Evolutionary conservation across 2,329 filamentous ascomycete genomes (phyloP).

Genomic region (Aureobasidium sp.): DNA sequence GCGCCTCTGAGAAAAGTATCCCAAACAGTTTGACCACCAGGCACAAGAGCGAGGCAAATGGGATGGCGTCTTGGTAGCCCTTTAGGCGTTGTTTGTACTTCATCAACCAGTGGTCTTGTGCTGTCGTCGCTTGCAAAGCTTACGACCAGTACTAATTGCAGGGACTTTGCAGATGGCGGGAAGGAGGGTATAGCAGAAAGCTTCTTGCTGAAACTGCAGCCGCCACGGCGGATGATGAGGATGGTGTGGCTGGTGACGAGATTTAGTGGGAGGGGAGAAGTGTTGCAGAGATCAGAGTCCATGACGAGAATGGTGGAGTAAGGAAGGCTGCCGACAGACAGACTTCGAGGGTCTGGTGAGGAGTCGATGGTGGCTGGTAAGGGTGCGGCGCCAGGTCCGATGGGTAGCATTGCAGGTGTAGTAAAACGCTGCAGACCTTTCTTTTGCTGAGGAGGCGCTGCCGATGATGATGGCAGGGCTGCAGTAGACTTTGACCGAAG

Average conservation of each 20-base stretch:
- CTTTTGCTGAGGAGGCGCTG: neutral
- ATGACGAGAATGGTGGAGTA: constrained; percentile 53
- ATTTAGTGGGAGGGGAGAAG: constrained; percentile 39
- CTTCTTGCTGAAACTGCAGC: constrained; percentile 78
- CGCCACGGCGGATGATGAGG: constrained; percentile 72
- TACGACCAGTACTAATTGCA: constrained; percentile 78
- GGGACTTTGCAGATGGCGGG: constrained; percentile 41
- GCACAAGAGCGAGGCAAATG: constrained; percentile 76
- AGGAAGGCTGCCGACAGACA: constrained; percentile 29
- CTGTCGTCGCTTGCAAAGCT: constrained; percentile 46
- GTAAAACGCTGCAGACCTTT: constrained; percentile 24
- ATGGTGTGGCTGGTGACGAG: constrained; percentile 57
- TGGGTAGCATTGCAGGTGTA: constrained; percentile 45
- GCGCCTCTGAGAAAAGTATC: constrained; percentile 53
- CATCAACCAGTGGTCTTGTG: constrained; percentile 64
- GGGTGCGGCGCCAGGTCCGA: constrained; percentile 58
- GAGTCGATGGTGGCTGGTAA: constrained; percentile 40
- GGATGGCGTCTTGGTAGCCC: constrained; percentile 62
- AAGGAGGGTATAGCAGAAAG: constrained; percentile 76
- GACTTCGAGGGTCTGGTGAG: constrained; percentile 35
- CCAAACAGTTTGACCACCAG: constrained; percentile 59
- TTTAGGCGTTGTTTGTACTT: constrained; percentile 59
- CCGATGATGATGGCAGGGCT: constrained; percentile 15
- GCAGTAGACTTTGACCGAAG: constrained; percentile 15
- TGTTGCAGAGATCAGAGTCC: constrained; percentile 55